Conservation (phyloP, 768 basidiomycete genomes). For the Favolaschia claudopus region DNA sequence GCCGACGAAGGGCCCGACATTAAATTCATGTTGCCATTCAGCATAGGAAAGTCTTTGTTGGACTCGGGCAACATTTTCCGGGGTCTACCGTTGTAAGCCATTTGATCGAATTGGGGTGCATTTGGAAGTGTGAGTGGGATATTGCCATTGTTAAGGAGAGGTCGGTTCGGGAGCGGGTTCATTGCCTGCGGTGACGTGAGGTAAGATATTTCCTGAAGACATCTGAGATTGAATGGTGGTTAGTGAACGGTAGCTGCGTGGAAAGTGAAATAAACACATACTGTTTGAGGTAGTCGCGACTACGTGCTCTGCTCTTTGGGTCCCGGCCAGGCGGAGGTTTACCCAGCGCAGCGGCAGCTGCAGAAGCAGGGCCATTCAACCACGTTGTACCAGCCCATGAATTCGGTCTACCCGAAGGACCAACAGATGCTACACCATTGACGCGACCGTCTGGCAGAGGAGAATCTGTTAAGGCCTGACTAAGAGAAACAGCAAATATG, state of each 20-base stretch:
- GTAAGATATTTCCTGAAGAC: conserved; percentile 97
- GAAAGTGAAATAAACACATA: conserved; percentile 47
- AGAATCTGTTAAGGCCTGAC: conserved; percentile 58
- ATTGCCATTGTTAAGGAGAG: conserved; percentile 71
- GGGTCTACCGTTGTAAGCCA: conserved; percentile 80
- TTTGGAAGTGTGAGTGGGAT: conserved; percentile 74
- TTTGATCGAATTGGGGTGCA: conserved; percentile 76
- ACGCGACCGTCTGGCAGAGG: conserved; percentile 74
- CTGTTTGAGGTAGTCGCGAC: conserved; percentile 98
- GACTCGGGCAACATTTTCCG: conserved; percentile 82
- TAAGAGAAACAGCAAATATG: conserved; percentile 21
- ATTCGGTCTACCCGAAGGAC: conserved; percentile 56
- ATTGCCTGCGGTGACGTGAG: conserved; percentile 96
- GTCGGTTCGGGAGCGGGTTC: conserved; percentile 93
- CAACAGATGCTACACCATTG: conserved; percentile 62
- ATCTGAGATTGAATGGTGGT: conserved; percentile 54
- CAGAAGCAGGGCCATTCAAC: conserved; percentile 53
- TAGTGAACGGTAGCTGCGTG: conserved; percentile 9
- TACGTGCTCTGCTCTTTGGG: conserved; percentile 94
- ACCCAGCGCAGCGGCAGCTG: conserved; percentile 57
- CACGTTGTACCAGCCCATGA: conserved; percentile 64
- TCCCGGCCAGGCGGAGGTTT: conserved; percentile 86
- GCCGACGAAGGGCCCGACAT: conserved; percentile 61
- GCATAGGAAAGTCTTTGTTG: conserved; percentile 71
- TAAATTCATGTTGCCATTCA: conserved; percentile 64